Evolutionary conservation across 345 rosid species (phyloP), one percentile per base, ranked within the genome.

Genomic region (Ailanthus altissimus): DNA sequence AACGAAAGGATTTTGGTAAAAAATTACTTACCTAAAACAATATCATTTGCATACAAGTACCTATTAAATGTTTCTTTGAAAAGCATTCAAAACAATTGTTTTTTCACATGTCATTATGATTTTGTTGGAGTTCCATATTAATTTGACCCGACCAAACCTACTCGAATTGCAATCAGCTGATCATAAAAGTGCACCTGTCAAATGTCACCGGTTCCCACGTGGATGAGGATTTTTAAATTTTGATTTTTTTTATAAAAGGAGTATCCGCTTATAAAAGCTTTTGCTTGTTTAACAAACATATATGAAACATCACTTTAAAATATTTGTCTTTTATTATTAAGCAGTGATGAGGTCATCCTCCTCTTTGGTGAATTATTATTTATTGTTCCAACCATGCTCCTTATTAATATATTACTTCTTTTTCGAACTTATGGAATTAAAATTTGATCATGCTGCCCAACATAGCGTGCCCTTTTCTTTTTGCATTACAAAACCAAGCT

Each of bases 311-410:
- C 38, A 32, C 2, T n/a, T n/a, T n/a, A n/a, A n/a, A n/a, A n/a
- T n/a, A n/a, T n/a, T 43, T 32, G 46, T 28, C 20, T 68, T 62
- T 32, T 15, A 65, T 49, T 8, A 5, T 28, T 49, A 15, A 61
- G 63, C n/a, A 69, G 66, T 46, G 77, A 49, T 79, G 85, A 86
- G 68, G 80, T 79, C 83, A 85, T 64, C 57, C 51, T 53, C 66
- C 65, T 78, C 43, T 45, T 2, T 50, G 50, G 47, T 73, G 50
- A 70, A 8, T 63, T 23, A 66, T 67, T 54, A 6, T 73, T 56
- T 69, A 38, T 56, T 23, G 21, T 51, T 49, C 42, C 28, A 72
- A 59, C 57, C 69, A 65, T 71, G 67, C 70, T 70, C n/a, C 49
- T 51, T n/a, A 38, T 79, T 74, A 25, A 56, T 53, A 60, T 61